phyloP scores from a whole-genome alignment of 805 yeast species.

The Tetrapisispora arboricola region DNA sequence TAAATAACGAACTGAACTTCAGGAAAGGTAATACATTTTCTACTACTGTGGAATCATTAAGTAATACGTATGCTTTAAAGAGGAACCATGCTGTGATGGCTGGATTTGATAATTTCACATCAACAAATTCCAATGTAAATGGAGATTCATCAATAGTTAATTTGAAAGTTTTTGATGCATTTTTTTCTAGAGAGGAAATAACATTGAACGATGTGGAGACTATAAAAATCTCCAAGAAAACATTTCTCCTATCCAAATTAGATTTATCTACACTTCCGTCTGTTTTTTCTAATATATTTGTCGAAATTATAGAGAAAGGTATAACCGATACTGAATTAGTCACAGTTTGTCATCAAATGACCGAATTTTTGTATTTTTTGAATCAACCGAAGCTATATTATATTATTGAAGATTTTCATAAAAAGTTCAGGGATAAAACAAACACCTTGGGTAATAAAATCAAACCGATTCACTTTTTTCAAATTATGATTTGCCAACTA shows the following conservation, averaged over 20 bases:
- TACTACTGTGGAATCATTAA: slow-evolving; percentile 21
- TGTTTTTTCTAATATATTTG: slow-evolving; percentile 11
- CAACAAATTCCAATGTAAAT: no score
- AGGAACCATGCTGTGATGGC: no score
- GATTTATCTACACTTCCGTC: slow-evolving; percentile 4
- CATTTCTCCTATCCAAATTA: slow-evolving; percentile 15
- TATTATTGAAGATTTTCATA: slow-evolving; percentile 19
- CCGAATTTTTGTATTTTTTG: slow-evolving; percentile 14
- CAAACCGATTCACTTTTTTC: slow-evolving; percentile 26
- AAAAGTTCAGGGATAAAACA: slow-evolving; percentile 20
- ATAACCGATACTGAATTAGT: slow-evolving; percentile 21
- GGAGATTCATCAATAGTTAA: neutral
- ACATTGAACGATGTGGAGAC: slow-evolving; percentile 14
- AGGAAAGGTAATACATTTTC: slow-evolving; percentile 16
- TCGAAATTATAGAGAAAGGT: slow-evolving; percentile 17
- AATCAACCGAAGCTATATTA: slow-evolving; percentile 13
- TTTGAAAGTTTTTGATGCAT: slow-evolving; percentile 7
- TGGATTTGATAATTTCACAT: no score
- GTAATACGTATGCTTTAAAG: slow-evolving; percentile 12
- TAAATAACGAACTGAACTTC: slow-evolving; percentile 3
- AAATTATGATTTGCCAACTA: slow-evolving; percentile 22
- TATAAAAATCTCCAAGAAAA: slow-evolving; percentile 8
- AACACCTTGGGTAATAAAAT: slow-evolving; percentile 13
- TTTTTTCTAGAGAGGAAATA: slow-evolving; percentile 6
- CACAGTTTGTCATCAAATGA: slow-evolving; percentile 8